Percentiles rank a stretch among this genome's conserved stretches.
Conservation (phyloP, 805 yeast species). For the Metschnikowia proteae region DNA sequence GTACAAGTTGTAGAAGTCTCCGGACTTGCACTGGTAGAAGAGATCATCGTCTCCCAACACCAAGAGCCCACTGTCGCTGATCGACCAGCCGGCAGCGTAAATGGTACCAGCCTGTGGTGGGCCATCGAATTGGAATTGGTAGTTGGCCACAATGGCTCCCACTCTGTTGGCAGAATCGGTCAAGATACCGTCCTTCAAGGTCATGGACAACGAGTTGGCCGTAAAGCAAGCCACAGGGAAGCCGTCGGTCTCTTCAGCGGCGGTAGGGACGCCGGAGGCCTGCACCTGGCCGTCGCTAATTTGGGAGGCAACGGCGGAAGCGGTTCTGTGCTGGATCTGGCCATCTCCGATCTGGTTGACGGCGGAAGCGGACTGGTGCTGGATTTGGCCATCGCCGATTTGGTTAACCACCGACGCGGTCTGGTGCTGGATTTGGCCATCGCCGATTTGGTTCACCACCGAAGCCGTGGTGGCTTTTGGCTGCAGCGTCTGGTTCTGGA, state of each 20-base stretch:
- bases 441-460: slow-evolving; percentile 16
- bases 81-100: slow-evolving; percentile 37
- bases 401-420: slow-evolving; percentile 40
- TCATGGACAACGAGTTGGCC: slow-evolving; percentile 48
- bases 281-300: slow-evolving; percentile 33
- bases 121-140: slow-evolving; percentile 78
- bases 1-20: slow-evolving; percentile 75
- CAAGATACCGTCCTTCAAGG: slow-evolving; percentile 48
- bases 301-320: slow-evolving; percentile 21
- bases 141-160: slow-evolving; percentile 77
- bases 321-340: slow-evolving; percentile 24
- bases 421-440: slow-evolving; percentile 18
- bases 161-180: slow-evolving; percentile 62
- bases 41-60: slow-evolving; percentile 59
- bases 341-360: slow-evolving; percentile 26
- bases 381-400: slow-evolving; percentile 47
- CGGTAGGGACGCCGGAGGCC: slow-evolving; percentile 28
- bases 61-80: slow-evolving; percentile 52
- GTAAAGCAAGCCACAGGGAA: slow-evolving; percentile 21
- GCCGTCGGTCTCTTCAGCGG: slow-evolving; percentile 9
- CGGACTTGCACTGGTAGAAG: slow-evolving; percentile 74
- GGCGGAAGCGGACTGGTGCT: slow-evolving; percentile 36
- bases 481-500: slow-evolving; percentile 13
- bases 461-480: slow-evolving; percentile 29
- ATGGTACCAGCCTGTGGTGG: slow-evolving; percentile 61